A percentile compares a stretch with the other conserved stretches of the same genome.
Conservation (phyloP, 176 grass and related monocot species). For the Eremochloa ophiuroides region DNA sequence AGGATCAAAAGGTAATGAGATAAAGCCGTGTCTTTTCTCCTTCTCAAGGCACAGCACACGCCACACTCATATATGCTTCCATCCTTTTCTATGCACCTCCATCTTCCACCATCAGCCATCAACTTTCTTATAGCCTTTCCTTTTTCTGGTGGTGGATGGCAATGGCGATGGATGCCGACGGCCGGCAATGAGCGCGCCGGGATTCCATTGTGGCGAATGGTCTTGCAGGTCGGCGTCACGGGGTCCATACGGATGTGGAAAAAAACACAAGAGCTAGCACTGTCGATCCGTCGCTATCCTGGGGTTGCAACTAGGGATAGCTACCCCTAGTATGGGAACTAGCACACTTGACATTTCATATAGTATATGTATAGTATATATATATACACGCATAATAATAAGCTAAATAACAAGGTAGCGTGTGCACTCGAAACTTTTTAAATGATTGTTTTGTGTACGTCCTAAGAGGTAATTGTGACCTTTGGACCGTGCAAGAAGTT, state of each 20-base stretch:
- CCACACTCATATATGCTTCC: background rate
- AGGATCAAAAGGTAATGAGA: conserved; percentile 9
- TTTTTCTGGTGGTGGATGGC: conserved; percentile 15
- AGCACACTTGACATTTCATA: conserved; percentile 4
- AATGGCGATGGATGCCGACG: background rate
- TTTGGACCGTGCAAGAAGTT: background rate
- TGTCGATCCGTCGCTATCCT: conserved; percentile 12
- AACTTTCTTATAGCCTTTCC: background rate
- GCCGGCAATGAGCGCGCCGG: background rate
- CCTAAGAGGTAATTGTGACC: background rate
- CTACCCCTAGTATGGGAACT: conserved; percentile 23
- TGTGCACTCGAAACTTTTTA: background rate
- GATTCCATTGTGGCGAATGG: conserved; percentile 30
- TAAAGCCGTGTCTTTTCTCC: conserved; percentile 10
- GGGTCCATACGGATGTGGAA: conserved; percentile 14
- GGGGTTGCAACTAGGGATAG: background rate
- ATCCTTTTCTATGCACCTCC: conserved; percentile 5
- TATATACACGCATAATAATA: too few species aligned
- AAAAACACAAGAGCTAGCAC: background rate
- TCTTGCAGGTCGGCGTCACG: background rate
- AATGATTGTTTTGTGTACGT: background rate
- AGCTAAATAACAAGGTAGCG: background rate
- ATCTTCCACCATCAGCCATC: conserved; percentile 18
- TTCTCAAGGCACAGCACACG: conserved; percentile 13
- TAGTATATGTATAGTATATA: background rate